A percentile compares a stretch with the other conserved stretches of the same genome.
phyloP scores from a whole-genome alignment of 331 rosid species.

The Malus hybrid region DNA sequence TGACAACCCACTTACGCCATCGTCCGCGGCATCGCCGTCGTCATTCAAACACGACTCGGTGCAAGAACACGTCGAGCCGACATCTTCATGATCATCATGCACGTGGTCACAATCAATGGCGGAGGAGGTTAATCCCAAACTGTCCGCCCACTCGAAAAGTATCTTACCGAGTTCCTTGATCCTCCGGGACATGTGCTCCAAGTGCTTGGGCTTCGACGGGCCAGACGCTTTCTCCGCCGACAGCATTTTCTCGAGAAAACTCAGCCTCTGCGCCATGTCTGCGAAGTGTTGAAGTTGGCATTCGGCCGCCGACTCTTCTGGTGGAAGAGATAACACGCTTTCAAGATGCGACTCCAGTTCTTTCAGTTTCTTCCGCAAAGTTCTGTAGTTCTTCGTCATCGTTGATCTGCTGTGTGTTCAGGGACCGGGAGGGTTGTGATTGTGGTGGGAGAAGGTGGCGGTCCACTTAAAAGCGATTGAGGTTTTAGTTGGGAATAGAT shows the following conservation, averaged over 20 bases:
- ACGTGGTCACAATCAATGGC: not conserved
- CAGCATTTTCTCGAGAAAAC: constrained; percentile 31
- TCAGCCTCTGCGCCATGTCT: constrained; percentile 29
- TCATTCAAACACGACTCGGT: constrained; percentile 44
- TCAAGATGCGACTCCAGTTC: constrained; percentile 35
- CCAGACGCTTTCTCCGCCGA: constrained; percentile 42
- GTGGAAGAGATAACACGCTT: constrained; percentile 4
- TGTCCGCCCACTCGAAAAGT: constrained; percentile 13
- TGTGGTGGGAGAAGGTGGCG: not conserved
- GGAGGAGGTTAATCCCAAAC: not conserved
- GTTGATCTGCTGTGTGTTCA: not conserved
- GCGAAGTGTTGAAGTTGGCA: not conserved
- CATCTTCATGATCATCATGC: constrained; percentile 6
- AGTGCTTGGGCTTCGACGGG: constrained; percentile 29
- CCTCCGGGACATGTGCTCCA: constrained; percentile 21
- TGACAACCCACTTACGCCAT: not conserved
- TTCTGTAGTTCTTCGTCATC: constrained; percentile 30
- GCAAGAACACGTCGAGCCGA: constrained; percentile 37
- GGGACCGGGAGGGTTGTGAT: not conserved
- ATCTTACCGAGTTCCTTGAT: constrained; percentile 16
- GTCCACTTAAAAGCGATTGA: not conserved
- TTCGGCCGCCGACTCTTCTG: not conserved
- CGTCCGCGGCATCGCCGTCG: constrained; percentile 24
- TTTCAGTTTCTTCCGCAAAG: constrained; percentile 32
- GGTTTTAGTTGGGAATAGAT: not conserved